Conservation (phyloP, 2,329 filamentous ascomycete species). For the Rasamsonia emersonii region DNA sequence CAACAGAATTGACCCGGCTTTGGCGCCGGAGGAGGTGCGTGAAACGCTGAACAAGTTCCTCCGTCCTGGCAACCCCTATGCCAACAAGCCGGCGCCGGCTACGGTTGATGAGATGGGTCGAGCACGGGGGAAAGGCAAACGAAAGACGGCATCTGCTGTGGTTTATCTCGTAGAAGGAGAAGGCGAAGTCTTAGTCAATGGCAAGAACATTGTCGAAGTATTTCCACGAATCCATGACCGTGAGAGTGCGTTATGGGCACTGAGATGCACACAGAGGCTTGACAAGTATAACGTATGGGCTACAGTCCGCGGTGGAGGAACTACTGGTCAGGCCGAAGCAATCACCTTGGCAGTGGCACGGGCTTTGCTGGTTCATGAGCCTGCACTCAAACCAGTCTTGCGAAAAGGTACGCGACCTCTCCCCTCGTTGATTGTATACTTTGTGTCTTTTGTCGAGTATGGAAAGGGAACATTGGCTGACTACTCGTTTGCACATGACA, state of each 20-base stretch:
- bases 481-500: slow-evolving; percentile 33
- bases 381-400: slow-evolving; percentile 76
- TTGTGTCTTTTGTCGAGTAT: neutral
- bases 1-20: slow-evolving; percentile 71
- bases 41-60: slow-evolving; percentile 61
- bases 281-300: slow-evolving; percentile 98
- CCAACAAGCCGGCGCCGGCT: slow-evolving; percentile 53
- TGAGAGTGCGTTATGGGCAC: slow-evolving; percentile 85
- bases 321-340: slow-evolving; percentile 91
- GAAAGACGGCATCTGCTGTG: slow-evolving; percentile 78
- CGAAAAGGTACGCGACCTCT: slow-evolving; percentile 64
- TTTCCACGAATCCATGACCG: slow-evolving; percentile 89
- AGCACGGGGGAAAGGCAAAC: slow-evolving; percentile 69
- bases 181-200: slow-evolving; percentile 83
- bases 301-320: slow-evolving; percentile 73
- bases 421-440: slow-evolving; percentile 1
- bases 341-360: slow-evolving; percentile 84
- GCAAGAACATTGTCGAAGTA: slow-evolving; percentile 68
- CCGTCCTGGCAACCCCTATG: slow-evolving; percentile 63
- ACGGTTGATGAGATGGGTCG: slow-evolving; percentile 69
- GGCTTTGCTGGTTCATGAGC: slow-evolving; percentile 83
- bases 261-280: slow-evolving; percentile 71
- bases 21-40: slow-evolving; percentile 64
- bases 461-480: neutral
- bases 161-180: slow-evolving; percentile 88